phyloP scores from a whole-genome alignment of 2,329 filamentous ascomycete species.

The Drechslerella coelobrocha region DNA sequence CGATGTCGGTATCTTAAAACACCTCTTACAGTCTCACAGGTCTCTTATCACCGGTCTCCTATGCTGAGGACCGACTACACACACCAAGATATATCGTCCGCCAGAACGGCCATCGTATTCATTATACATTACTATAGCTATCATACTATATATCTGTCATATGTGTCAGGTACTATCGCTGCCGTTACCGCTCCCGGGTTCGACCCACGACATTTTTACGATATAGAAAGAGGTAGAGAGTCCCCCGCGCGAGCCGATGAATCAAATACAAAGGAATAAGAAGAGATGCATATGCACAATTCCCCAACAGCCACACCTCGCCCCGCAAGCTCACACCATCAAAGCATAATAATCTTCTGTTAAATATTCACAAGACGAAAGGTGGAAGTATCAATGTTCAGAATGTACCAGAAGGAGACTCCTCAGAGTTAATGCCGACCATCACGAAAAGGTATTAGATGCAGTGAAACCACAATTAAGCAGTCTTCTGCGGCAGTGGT shows the following conservation, averaged over 20 bases:
- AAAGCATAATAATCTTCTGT: constrained; percentile 3
- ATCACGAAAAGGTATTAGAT: background rate
- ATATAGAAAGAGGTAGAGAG: too few species aligned
- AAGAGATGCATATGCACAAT: constrained; percentile 29
- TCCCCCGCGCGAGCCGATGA: too few species aligned
- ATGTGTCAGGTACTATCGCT: too few species aligned
- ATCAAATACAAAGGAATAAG: constrained; percentile 17
- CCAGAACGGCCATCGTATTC: background rate
- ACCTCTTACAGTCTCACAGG: too few species aligned
- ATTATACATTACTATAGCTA: constrained; percentile 29
- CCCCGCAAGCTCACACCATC: too few species aligned
- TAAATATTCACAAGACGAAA: constrained; percentile 46
- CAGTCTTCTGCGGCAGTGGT: constrained; percentile 46
- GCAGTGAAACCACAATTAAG: constrained; percentile 11
- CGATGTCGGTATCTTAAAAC: too few species aligned
- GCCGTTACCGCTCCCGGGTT: too few species aligned
- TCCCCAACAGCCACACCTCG: constrained; percentile 4
- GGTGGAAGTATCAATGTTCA: background rate
- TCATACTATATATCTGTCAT: constrained; percentile 10
- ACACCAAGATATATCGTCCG: too few species aligned
- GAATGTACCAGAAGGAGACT: background rate
- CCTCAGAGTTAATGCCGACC: background rate
- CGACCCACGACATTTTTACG: too few species aligned
- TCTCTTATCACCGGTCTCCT: too few species aligned
- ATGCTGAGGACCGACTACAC: too few species aligned